phyloP scores from a whole-genome alignment of 2,329 filamentous ascomycete genomes.

The Arthrocladium fulminans region DNA sequence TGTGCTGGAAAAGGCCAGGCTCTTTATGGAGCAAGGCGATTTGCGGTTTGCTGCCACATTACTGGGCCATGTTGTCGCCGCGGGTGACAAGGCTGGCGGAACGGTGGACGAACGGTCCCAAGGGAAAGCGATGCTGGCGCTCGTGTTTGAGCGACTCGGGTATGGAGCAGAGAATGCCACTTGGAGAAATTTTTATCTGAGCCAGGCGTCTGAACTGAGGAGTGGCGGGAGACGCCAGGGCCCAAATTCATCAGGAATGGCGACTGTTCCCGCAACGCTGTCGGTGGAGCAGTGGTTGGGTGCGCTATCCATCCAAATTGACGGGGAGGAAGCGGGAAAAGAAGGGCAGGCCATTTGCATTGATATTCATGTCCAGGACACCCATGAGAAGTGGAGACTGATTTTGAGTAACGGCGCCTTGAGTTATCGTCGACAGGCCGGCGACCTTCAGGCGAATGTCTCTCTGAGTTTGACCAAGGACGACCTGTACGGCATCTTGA shows the following conservation, averaged over 20 bases:
- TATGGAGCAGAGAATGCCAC: slow-evolving; percentile 33
- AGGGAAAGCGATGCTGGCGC: slow-evolving; percentile 24
- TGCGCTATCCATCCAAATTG: slow-evolving; percentile 4
- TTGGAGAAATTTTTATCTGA: slow-evolving; percentile 35
- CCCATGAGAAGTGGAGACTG: not conserved
- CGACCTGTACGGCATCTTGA: not conserved
- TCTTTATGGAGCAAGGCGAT: slow-evolving; percentile 27
- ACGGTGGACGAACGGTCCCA: slow-evolving; percentile 13
- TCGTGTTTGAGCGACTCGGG: slow-evolving; percentile 29
- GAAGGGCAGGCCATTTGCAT: not conserved
- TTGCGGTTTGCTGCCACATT: slow-evolving; percentile 34
- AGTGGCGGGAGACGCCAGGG: not conserved
- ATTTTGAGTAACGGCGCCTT: slow-evolving; percentile 11
- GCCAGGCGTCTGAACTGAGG: slow-evolving; percentile 25
- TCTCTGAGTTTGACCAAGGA: too few relatives aligned
- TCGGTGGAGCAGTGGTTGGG: slow-evolving; percentile 7
- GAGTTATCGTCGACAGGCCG: slow-evolving; percentile 3
- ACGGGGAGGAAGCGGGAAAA: slow-evolving; percentile 1
- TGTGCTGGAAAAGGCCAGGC: slow-evolving; percentile 26
- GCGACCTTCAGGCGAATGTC: not conserved
- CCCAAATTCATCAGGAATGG: not conserved
- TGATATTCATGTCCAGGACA: slow-evolving; percentile 5
- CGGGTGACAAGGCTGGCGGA: slow-evolving; percentile 13
- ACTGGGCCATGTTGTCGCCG: slow-evolving; percentile 29
- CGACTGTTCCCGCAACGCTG: not conserved